Percentiles rank a stretch among this genome's conserved stretches.
Conservation (phyloP, 805 yeast species). For the baker's yeast (Saccharomyces cerevisiae) region DNA sequence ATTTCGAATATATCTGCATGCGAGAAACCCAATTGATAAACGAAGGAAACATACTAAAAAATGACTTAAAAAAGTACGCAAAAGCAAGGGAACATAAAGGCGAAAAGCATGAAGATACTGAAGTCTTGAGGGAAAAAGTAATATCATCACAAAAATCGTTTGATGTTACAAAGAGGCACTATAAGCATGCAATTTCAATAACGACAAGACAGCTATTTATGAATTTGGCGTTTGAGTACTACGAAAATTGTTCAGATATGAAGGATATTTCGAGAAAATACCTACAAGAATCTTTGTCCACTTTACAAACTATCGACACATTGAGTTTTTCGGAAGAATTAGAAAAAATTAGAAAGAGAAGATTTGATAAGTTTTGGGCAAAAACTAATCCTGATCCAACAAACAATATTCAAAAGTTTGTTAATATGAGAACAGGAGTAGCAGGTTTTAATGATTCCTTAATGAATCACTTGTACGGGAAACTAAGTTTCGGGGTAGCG, state of each 20-base stretch:
- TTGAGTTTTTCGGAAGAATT: slow-evolving; percentile 15
- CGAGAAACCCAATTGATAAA: slow-evolving; percentile 21
- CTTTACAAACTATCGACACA: slow-evolving; percentile 12
- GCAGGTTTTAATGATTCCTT: slow-evolving; percentile 19
- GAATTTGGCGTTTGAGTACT: slow-evolving; percentile 18
- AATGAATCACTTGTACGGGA: slow-evolving; percentile 13
- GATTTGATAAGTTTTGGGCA: slow-evolving; percentile 23
- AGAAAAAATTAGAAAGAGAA: slow-evolving; percentile 16
- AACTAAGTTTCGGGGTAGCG: slow-evolving; percentile 2
- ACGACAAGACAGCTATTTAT: slow-evolving; percentile 19
- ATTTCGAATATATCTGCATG: slow-evolving; percentile 18
- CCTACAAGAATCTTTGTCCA: slow-evolving; percentile 15
- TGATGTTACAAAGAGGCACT: slow-evolving; percentile 13
- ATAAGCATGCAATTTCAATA: slow-evolving; percentile 18
- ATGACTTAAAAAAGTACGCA: slow-evolving; percentile 15
- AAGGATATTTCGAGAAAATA: slow-evolving; percentile 16
- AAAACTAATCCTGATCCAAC: slow-evolving; percentile 14
- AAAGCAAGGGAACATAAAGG: slow-evolving; percentile 16
- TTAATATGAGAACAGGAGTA: slow-evolving; percentile 21
- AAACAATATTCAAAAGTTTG: slow-evolving; percentile 18
- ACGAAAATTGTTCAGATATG: slow-evolving; percentile 19
- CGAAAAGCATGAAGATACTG: slow-evolving; percentile 18
- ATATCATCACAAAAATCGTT: slow-evolving; percentile 15
- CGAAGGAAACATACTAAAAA: slow-evolving; percentile 13
- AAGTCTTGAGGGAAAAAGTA: slow-evolving; percentile 17